phyloP scores from a whole-genome alignment of 352 stramenopile genomes.

The Phytopythium helicoides region DNA sequence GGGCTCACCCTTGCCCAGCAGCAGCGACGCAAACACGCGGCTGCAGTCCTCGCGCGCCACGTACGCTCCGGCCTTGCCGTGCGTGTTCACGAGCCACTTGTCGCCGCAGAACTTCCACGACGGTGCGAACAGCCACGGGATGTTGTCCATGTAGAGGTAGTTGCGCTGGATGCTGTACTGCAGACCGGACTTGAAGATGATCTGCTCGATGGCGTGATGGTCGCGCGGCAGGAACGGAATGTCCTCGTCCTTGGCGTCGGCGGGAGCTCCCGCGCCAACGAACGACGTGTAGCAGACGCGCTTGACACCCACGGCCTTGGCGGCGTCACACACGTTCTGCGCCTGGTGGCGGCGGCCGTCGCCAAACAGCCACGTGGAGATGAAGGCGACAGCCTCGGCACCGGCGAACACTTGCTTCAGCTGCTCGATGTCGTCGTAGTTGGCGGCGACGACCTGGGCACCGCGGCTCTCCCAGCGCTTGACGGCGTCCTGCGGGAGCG shows the following conservation, averaged over 20 bases:
- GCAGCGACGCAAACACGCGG: constrained; percentile 14
- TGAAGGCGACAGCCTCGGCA: constrained; percentile 19
- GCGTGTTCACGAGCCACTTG: constrained; percentile 29
- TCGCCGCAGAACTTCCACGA: constrained; percentile 32
- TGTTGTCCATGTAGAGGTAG: constrained; percentile 35
- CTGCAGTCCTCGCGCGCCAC: constrained; percentile 23
- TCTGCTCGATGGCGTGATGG: constrained; percentile 23
- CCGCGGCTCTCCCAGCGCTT: constrained; percentile 12
- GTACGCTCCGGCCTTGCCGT: constrained; percentile 21
- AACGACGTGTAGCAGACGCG: constrained; percentile 32
- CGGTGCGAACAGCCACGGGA: constrained; percentile 16
- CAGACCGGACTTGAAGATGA: constrained; percentile 18
- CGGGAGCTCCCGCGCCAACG: constrained; percentile 16
- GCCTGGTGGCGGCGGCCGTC: constrained; percentile 17
- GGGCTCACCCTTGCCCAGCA: constrained; percentile 21
- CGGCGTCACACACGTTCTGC: constrained; percentile 13
- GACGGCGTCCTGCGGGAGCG: constrained; percentile 14
- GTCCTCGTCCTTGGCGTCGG: constrained; percentile 18
- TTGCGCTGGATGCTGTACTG: constrained; percentile 40
- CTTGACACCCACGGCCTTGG: constrained; percentile 23
- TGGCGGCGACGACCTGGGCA: constrained; percentile 11
- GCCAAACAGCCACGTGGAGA: constrained; percentile 27
- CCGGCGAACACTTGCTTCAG: constrained; percentile 22
- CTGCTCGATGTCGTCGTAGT: constrained; percentile 19
- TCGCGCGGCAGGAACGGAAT: constrained; percentile 28